Conservation (phyloP, 371 early-diverging fungal genomes). For the Zopfochytrium polystomum region DNA sequence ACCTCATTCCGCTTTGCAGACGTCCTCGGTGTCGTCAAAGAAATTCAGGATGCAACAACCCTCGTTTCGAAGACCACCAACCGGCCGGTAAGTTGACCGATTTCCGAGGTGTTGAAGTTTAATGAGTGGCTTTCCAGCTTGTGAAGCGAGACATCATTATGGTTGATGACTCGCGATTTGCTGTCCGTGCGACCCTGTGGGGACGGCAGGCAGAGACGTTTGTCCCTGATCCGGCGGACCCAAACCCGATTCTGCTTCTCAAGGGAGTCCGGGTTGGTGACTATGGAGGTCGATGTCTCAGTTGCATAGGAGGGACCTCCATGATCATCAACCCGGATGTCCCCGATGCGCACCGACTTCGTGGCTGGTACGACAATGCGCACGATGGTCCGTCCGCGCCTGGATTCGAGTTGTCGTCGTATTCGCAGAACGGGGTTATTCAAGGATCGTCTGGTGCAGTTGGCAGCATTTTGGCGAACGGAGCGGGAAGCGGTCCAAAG, state of each 20-base stretch:
- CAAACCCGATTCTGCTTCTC: constrained; percentile 71
- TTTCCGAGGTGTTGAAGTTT: neutral
- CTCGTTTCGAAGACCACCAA: constrained; percentile 69
- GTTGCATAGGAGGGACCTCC: constrained; percentile 51
- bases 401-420: constrained; percentile 38
- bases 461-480: constrained; percentile 47
- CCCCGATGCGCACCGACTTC: constrained; percentile 72
- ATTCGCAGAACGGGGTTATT: constrained; percentile 26
- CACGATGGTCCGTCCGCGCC: constrained; percentile 5
- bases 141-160: constrained; percentile 81
- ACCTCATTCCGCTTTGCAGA: constrained; percentile 48
- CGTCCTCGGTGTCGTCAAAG: constrained; percentile 76
- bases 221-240: constrained; percentile 24
- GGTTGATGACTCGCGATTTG: constrained; percentile 72
- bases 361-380: constrained; percentile 77
- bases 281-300: constrained; percentile 73
- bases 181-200: constrained; percentile 88
- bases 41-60: constrained; percentile 57
- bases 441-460: constrained; percentile 30
- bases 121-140: no score
- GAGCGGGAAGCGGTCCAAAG: constrained; percentile 10
- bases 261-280: constrained; percentile 84
- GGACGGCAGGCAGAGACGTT: constrained; percentile 76
- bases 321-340: constrained; percentile 78
- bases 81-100: constrained; percentile 54